These are phyloP conservation scores for Scenedesmus sp. DNA, from an alignment of 163 green algal genomes.

Conservation along the genomic window DNA sequence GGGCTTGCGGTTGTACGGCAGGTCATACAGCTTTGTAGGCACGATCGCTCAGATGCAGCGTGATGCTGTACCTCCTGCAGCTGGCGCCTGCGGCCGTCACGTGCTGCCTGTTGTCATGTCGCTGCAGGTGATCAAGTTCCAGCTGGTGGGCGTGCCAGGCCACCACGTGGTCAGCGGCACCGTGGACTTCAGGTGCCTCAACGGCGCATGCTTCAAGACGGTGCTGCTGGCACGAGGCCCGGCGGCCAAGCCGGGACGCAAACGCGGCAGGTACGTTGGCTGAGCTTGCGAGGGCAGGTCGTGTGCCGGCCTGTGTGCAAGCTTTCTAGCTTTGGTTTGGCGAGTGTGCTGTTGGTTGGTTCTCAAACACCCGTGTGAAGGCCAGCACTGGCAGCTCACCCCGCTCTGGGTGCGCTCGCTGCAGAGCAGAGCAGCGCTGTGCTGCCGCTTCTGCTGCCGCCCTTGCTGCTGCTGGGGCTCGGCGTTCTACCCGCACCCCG, in stretches of 20 bases:
- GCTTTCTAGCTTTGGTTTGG: background rate
- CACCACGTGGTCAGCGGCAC: conserved; percentile 54
- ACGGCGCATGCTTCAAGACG: background rate
- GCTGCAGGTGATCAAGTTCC: conserved; percentile 51
- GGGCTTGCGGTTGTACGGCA: background rate
- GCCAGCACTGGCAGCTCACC: background rate
- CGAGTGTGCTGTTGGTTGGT: background rate
- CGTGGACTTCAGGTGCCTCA: conserved; percentile 48
- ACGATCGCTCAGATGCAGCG: conserved; percentile 29
- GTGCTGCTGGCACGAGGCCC: conserved; percentile 1
- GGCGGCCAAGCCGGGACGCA: background rate
- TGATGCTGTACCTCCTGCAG: conserved; percentile 48
- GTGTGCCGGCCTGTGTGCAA: background rate
- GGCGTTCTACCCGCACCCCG: background rate
- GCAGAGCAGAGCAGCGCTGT: background rate
- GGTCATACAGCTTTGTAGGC: too few relatives aligned
- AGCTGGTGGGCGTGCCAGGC: conserved; percentile 53
- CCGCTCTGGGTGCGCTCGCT: too few relatives aligned
- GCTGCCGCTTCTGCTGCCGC: background rate
- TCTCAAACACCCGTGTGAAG: background rate
- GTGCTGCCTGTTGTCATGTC: background rate
- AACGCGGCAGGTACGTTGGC: background rate
- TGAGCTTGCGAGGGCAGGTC: background rate
- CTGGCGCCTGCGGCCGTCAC: background rate
- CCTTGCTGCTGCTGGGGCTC: background rate